Conservation (phyloP, 2,329 filamentous ascomycete genomes). For the Hymenoscyphus linearis region DNA sequence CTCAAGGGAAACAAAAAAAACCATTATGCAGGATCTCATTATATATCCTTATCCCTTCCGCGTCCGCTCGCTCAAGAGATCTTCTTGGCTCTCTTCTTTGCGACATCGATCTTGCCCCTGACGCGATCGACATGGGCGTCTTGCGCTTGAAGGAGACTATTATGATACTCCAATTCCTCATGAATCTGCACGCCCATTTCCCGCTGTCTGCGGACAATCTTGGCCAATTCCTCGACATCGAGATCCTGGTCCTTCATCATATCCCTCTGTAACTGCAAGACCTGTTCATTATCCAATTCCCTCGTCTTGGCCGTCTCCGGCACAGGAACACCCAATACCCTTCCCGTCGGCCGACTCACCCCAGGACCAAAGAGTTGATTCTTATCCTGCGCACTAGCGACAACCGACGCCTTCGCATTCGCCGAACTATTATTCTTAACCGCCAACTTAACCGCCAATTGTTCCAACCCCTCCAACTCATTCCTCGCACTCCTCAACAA, state of each 20-base stretch:
- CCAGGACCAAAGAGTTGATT: slow-evolving; percentile 42
- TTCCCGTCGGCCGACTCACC: slow-evolving; percentile 41
- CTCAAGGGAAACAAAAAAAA: too few species aligned
- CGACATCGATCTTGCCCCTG: slow-evolving; percentile 64
- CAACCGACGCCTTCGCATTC: not conserved
- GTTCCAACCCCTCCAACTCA: slow-evolving; percentile 72
- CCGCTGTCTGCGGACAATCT: slow-evolving; percentile 66
- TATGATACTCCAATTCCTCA: slow-evolving; percentile 67
- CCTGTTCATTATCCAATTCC: slow-evolving; percentile 70
- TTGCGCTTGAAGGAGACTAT: slow-evolving; percentile 61
- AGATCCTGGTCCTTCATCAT: slow-evolving; percentile 72
- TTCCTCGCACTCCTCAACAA: slow-evolving; percentile 63
- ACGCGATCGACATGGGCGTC: slow-evolving; percentile 63
- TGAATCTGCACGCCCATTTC: slow-evolving; percentile 75
- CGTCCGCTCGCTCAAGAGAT: slow-evolving; percentile 37
- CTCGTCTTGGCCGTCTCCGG: slow-evolving; percentile 72
- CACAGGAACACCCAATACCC: slow-evolving; percentile 67
- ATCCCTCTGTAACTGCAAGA: slow-evolving; percentile 67
- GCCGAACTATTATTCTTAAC: slow-evolving; percentile 37
- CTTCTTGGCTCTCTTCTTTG: slow-evolving; percentile 66
- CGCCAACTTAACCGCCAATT: slow-evolving; percentile 57
- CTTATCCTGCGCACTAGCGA: slow-evolving; percentile 35
- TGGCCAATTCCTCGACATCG: slow-evolving; percentile 62
- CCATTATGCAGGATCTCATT: not conserved
- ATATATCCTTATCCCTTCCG: not conserved